Percentiles rank a stretch among this genome's conserved stretches.
Conservation (phyloP, 179 eudicot species). For the Gypsophila paniculata region DNA sequence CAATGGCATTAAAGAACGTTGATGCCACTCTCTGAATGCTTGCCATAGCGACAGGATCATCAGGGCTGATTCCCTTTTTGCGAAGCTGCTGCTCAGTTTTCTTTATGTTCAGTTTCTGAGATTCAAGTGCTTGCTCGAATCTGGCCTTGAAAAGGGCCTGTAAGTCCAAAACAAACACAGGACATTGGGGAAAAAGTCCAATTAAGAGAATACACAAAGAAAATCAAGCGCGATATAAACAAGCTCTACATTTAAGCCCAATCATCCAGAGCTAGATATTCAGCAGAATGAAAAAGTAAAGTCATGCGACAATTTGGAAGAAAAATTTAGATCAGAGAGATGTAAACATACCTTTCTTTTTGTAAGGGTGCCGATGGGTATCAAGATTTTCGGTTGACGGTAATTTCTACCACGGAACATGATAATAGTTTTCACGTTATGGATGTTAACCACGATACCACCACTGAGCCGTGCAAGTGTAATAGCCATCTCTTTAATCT, state of each 20-base stretch:
- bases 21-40: constrained; percentile 95
- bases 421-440: constrained; percentile 91
- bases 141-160: constrained; percentile 99
- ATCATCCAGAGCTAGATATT: background rate
- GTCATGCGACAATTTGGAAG: no score
- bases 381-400: constrained; percentile 90
- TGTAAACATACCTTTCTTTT: constrained; percentile 99
- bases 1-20: constrained; percentile 89
- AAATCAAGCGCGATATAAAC: no score
- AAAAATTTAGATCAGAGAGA: no score
- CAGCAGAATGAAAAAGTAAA: no score
- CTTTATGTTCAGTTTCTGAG: constrained; percentile 94
- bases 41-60: constrained; percentile 93
- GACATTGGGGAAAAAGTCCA: background rate
- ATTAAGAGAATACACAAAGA: no score
- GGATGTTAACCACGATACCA: constrained; percentile 87
- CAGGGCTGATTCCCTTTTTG: constrained; percentile 81
- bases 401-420: constrained; percentile 98
- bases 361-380: constrained; percentile 90
- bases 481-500: constrained; percentile 91
- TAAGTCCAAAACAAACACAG: constrained; percentile 19
- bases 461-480: constrained; percentile 92
- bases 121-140: constrained; percentile 97
- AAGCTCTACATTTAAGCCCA: no score
- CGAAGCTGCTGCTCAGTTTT: constrained; percentile 84